Evolutionary conservation across 2,329 filamentous ascomycete genomes (phyloP).

Genomic region (Dactylellina cionopaga): DNA sequence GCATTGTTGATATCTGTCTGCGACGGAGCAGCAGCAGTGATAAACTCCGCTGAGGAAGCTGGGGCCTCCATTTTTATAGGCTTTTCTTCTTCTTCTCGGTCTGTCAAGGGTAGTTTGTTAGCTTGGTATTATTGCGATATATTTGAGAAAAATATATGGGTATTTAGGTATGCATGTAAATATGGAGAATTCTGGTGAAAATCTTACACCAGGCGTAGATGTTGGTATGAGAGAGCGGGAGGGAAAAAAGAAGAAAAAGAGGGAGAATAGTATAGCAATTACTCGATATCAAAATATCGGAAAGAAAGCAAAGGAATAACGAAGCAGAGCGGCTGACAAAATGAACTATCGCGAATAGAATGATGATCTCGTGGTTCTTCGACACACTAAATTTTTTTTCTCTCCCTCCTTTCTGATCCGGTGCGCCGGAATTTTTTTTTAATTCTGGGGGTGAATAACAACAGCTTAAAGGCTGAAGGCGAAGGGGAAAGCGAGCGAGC

Average conservation of each 20-base stretch:
- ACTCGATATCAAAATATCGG: constrained; percentile 15
- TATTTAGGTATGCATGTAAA: not conserved
- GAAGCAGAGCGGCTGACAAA: too few relatives aligned
- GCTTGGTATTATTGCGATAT: too few relatives aligned
- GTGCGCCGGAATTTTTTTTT: too few relatives aligned
- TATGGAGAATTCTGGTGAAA: not conserved
- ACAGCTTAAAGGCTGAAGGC: too few relatives aligned
- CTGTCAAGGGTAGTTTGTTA: not conserved
- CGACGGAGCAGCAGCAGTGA: constrained; percentile 31
- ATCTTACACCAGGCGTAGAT: too few relatives aligned
- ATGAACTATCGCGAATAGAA: too few relatives aligned
- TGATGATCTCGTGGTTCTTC: too few relatives aligned
- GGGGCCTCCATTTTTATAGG: constrained; percentile 42
- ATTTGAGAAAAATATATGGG: not conserved
- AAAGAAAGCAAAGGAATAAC: constrained; percentile 21
- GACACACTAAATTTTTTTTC: too few relatives aligned
- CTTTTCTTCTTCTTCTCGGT: constrained; percentile 2
- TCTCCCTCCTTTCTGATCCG: too few relatives aligned
- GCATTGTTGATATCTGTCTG: constrained; percentile 44
- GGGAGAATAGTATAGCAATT: constrained; percentile 23
- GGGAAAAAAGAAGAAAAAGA: constrained; percentile 21
- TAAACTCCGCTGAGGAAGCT: constrained; percentile 49
- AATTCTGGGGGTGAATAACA: too few relatives aligned
- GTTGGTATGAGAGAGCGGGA: constrained; percentile 9
- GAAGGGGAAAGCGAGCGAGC: too few relatives aligned